These are phyloP conservation scores for Fusarium sulawesiense DNA, from an alignment of 2,329 filamentous ascomycete species.

Conservation along the genomic window DNA sequence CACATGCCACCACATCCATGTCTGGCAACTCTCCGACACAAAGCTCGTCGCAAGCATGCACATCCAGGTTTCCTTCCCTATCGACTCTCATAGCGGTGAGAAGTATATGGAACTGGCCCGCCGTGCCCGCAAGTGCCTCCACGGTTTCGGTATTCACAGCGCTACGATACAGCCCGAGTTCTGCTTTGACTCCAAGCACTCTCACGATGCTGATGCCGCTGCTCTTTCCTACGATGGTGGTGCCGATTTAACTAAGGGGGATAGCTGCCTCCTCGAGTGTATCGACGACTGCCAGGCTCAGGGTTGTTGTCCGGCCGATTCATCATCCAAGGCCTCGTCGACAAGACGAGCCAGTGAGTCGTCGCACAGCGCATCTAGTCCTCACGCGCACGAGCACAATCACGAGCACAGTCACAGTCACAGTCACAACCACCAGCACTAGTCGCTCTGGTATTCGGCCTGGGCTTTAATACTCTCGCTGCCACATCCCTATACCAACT, in stretches of 20 bases:
- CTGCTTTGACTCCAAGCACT: slow-evolving; percentile 64
- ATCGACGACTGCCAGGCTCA: slow-evolving; percentile 53
- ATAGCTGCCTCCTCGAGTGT: slow-evolving; percentile 62
- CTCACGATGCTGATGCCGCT: slow-evolving; percentile 52
- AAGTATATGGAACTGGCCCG: slow-evolving; percentile 92
- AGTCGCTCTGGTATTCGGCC: neutral
- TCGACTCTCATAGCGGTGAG: slow-evolving; percentile 80
- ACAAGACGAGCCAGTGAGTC: slow-evolving; percentile 53
- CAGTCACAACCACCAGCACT: slow-evolving; percentile 28
- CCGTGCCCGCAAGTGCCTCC: slow-evolving; percentile 86
- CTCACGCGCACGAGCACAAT: slow-evolving; percentile 25
- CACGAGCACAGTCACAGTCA: slow-evolving; percentile 9
- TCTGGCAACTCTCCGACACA: slow-evolving; percentile 97
- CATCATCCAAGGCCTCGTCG: slow-evolving; percentile 51
- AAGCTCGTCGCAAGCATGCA: slow-evolving; percentile 95
- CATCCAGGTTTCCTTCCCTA: slow-evolving; percentile 90
- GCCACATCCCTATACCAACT: slow-evolving; percentile 21
- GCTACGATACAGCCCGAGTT: slow-evolving; percentile 98
- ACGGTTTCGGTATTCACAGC: slow-evolving; percentile 95
- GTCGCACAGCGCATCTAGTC: slow-evolving; percentile 41
- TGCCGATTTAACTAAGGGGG: slow-evolving; percentile 45
- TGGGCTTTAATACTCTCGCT: slow-evolving; percentile 3
- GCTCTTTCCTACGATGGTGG: slow-evolving; percentile 53
- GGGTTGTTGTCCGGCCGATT: slow-evolving; percentile 50
- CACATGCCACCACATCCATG: slow-evolving; percentile 94